Conservation (phyloP, 2,329 filamentous ascomycete genomes). For the Cladosporium sphaerospermum region DNA sequence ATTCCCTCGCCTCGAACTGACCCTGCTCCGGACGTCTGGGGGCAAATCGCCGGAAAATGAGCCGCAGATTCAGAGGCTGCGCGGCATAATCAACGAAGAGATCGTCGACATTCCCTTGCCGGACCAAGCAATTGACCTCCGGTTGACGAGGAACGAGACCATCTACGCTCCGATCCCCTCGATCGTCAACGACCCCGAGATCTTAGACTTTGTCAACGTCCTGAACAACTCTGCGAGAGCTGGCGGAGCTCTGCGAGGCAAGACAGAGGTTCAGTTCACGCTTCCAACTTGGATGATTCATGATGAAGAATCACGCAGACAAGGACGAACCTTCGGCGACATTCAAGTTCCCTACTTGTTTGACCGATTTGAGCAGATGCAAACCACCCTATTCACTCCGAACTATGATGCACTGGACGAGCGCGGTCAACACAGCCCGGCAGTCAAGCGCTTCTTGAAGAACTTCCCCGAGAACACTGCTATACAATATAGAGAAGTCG, state of each 20-base stretch:
- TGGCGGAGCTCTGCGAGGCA: slow-evolving; percentile 15
- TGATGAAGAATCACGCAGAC: neutral
- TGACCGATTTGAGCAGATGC: slow-evolving; percentile 25
- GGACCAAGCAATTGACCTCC: slow-evolving; percentile 18
- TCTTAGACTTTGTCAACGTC: slow-evolving; percentile 15
- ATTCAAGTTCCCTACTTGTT: slow-evolving; percentile 20
- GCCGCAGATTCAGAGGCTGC: slow-evolving; percentile 4
- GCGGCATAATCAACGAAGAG: neutral
- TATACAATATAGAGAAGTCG: slow-evolving; percentile 10
- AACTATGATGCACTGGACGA: neutral
- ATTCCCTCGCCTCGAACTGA: slow-evolving; percentile 15
- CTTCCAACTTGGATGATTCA: slow-evolving; percentile 17
- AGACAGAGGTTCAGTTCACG: slow-evolving; percentile 17
- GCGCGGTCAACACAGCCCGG: neutral
- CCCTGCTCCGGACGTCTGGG: slow-evolving; percentile 5
- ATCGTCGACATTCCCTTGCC: slow-evolving; percentile 16
- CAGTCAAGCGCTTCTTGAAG: neutral
- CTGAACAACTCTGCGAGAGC: slow-evolving; percentile 16
- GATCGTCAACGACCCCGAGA: slow-evolving; percentile 12
- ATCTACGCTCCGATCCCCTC: slow-evolving; percentile 8
- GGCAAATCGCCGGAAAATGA: neutral
- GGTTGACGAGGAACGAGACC: slow-evolving; percentile 13
- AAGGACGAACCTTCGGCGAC: neutral
- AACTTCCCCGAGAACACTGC: slow-evolving; percentile 2
- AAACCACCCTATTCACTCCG: slow-evolving; percentile 15